These are phyloP conservation scores for Hsuehochloa calcarea DNA, from an alignment of 176 grass and related monocot genomes.

Conservation along the genomic window DNA sequence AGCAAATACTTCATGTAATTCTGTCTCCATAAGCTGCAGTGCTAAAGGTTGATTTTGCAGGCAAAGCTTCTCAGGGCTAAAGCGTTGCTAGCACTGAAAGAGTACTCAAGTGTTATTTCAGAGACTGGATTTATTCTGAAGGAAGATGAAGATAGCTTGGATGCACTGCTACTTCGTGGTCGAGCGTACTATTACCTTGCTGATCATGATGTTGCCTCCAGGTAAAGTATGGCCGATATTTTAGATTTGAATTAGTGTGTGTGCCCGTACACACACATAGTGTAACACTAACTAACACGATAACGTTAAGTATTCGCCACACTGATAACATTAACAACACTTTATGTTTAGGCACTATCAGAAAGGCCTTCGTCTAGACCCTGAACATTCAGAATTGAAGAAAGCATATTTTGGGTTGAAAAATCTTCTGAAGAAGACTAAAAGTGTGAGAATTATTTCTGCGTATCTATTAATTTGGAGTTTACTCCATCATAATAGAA, in stretches of 20 bases:
- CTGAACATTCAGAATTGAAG: slow-evolving; percentile 90
- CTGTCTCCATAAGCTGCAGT: neutral
- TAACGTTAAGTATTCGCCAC: slow-evolving; percentile 4
- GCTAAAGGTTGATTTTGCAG: slow-evolving; percentile 47
- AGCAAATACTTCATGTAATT: neutral
- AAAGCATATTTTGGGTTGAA: slow-evolving; percentile 96
- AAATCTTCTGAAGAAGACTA: slow-evolving; percentile 96
- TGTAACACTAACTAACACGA: neutral
- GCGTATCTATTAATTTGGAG: neutral
- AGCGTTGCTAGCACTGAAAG: slow-evolving; percentile 68
- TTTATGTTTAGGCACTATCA: slow-evolving; percentile 75
- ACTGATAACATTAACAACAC: neutral
- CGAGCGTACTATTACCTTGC: slow-evolving; percentile 97
- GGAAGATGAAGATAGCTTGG: slow-evolving; percentile 97
- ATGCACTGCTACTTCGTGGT: slow-evolving; percentile 79
- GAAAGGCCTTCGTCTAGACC: slow-evolving; percentile 88
- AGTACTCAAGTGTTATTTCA: slow-evolving; percentile 86
- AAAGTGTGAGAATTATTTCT: slow-evolving; percentile 55
- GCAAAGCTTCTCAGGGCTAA: slow-evolving; percentile 93
- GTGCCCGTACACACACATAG: neutral
- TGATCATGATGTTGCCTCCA: slow-evolving; percentile 91
- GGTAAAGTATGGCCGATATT: slow-evolving; percentile 41
- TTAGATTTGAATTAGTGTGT: neutral
- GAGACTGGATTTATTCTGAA: slow-evolving; percentile 92
- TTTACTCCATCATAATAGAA: neutral